Evolutionary conservation across 2,329 filamentous ascomycete species (phyloP).

Genomic region (Ascochyta pisi): DNA sequence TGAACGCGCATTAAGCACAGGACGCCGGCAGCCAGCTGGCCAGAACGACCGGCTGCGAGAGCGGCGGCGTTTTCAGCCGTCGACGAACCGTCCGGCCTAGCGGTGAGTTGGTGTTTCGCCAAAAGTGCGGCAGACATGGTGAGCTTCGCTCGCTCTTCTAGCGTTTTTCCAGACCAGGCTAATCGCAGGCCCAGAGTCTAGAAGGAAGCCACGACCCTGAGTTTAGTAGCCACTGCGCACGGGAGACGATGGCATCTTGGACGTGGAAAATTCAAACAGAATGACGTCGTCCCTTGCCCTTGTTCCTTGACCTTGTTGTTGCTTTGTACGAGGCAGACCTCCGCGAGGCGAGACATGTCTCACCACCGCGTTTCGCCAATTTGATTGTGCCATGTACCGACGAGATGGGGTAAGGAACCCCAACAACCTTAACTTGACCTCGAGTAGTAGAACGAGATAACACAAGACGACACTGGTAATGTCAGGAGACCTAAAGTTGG

Average conservation of each 20-base stretch:
- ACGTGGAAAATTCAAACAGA: too few species aligned
- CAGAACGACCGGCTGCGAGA: not conserved
- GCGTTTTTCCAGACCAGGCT: slow-evolving; percentile 3
- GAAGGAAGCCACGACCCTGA: not conserved
- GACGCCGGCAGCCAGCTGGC: slow-evolving; percentile 5
- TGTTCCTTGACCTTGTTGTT: too few species aligned
- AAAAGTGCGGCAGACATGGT: not conserved
- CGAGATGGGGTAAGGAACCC: slow-evolving; percentile 17
- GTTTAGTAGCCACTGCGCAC: not conserved
- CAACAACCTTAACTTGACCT: slow-evolving; percentile 31
- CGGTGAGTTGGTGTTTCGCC: slow-evolving; percentile 4
- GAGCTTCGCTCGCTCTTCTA: slow-evolving; percentile 2
- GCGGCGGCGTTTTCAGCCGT: not conserved
- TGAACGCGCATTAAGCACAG: slow-evolving; percentile 2
- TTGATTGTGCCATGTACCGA: slow-evolving; percentile 3
- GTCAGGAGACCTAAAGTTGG: too few species aligned
- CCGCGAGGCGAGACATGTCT: slow-evolving; percentile 7
- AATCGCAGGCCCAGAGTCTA: not conserved
- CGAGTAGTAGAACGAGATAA: too few species aligned
- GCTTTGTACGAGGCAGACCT: not conserved
- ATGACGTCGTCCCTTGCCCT: not conserved
- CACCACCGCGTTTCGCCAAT: not conserved
- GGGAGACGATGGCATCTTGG: too few species aligned
- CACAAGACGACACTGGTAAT: too few species aligned
- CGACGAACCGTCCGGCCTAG: not conserved